Percentiles rank a stretch among this genome's conserved stretches.
These are phyloP conservation scores for Stentor coeruleus DNA, from an alignment of 73 alveolate species.

Conservation along the genomic window DNA sequence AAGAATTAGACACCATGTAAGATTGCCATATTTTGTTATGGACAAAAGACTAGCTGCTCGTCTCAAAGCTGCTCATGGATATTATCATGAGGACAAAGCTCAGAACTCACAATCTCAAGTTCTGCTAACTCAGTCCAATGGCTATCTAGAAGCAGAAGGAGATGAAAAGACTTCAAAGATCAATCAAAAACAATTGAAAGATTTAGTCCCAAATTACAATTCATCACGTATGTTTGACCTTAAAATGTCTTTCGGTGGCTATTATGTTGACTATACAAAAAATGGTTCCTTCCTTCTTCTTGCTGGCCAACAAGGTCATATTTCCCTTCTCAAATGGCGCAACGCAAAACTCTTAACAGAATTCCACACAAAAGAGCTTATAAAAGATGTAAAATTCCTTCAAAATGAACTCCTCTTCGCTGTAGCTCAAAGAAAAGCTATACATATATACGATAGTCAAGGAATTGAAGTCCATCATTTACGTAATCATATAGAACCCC, in stretches of 20 bases:
- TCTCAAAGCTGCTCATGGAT: neutral
- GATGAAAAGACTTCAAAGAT: slow-evolving; percentile 72
- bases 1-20: no score
- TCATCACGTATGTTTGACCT: slow-evolving; percentile 68
- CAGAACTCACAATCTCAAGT: neutral
- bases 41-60: slow-evolving; percentile 6
- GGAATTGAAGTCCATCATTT: slow-evolving; percentile 93
- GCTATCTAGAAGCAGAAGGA: slow-evolving; percentile 46
- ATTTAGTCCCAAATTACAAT: slow-evolving; percentile 46
- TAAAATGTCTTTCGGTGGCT: slow-evolving; percentile 74
- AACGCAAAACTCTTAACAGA: slow-evolving; percentile 74
- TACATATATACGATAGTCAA: slow-evolving; percentile 84
- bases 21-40: neutral
- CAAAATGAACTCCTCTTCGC: slow-evolving; percentile 85
- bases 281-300: slow-evolving; percentile 74
- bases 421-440: slow-evolving; percentile 86
- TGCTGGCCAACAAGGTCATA: slow-evolving; percentile 93
- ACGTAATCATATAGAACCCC: slow-evolving; percentile 74
- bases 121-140: neutral
- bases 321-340: slow-evolving; percentile 87
- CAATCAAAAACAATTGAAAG: slow-evolving; percentile 61
- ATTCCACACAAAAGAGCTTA: slow-evolving; percentile 77
- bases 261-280: slow-evolving; percentile 69
- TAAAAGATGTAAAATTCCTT: slow-evolving; percentile 75
- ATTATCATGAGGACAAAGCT: neutral